Evolutionary conservation across 108 stramenopile genomes (phyloP).

Genomic region (Parmales sp.): DNA sequence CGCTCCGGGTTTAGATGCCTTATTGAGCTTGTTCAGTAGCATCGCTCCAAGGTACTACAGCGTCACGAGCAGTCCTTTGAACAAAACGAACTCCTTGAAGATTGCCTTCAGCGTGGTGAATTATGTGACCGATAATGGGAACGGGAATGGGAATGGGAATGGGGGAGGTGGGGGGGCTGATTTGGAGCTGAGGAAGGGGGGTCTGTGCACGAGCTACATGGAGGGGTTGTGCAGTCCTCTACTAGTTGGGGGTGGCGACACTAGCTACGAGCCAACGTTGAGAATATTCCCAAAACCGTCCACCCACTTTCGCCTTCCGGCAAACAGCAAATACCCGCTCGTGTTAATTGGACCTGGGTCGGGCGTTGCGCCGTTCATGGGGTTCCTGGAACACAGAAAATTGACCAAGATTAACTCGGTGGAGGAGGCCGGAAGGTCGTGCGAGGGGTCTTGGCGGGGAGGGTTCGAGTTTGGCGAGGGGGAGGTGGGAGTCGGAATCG

Average conservation of each 20-base stretch:
- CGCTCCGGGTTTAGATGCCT: constrained; percentile 46
- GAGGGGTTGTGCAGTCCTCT: constrained; percentile 49
- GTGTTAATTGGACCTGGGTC: constrained; percentile 96
- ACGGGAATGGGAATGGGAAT: constrained; percentile 7
- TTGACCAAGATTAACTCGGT: constrained; percentile 17
- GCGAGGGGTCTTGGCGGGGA: constrained; percentile 65
- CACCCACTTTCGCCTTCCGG: constrained; percentile 71
- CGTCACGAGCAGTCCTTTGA: constrained; percentile 75
- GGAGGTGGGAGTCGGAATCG: constrained; percentile 37
- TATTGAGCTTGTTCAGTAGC: constrained; percentile 53
- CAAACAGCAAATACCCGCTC: constrained; percentile 51
- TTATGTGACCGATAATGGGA: constrained; percentile 22
- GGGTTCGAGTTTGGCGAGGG: constrained; percentile 64
- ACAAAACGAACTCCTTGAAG: constrained; percentile 35
- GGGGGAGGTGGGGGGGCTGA: not conserved
- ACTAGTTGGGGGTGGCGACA: not conserved
- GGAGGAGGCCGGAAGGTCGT: constrained; percentile 41
- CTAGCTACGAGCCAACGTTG: constrained; percentile 21
- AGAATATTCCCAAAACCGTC: constrained; percentile 74
- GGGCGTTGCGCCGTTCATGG: constrained; percentile 94
- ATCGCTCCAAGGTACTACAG: constrained; percentile 85
- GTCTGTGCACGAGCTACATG: constrained; percentile 54
- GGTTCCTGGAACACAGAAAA: constrained; percentile 58
- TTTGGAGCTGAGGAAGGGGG: not conserved
- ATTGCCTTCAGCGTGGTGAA: constrained; percentile 84